Evolutionary conservation across 495 filamentous ascomycete genomes (phyloP).

Genomic region (Lentithecium fluviatile): DNA sequence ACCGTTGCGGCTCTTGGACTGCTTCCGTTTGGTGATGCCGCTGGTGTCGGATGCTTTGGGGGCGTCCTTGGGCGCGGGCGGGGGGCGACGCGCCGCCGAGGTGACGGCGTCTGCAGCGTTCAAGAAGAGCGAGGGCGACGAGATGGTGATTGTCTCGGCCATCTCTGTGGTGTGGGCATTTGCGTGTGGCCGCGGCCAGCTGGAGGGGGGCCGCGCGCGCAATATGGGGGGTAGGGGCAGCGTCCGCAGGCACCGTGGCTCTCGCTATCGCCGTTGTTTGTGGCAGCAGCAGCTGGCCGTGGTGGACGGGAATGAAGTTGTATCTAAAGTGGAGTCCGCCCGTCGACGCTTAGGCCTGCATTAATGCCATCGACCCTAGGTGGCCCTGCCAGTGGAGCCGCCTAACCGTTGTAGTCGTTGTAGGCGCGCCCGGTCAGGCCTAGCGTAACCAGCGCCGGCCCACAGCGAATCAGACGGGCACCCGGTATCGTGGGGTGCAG

Average conservation of each 20-base stretch:
- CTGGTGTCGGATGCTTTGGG: conserved; percentile 27
- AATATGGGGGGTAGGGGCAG: background rate
- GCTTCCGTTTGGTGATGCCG: conserved; percentile 61
- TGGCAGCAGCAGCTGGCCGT: background rate
- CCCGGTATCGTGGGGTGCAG: conserved; percentile 9
- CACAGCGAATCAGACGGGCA: background rate
- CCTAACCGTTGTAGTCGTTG: too few species aligned
- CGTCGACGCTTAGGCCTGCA: conserved; percentile 12
- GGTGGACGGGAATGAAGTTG: conserved; percentile 14
- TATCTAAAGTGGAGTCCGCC: conserved; percentile 29
- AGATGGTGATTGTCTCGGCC: conserved; percentile 61
- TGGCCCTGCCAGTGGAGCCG: background rate
- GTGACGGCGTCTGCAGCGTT: conserved; percentile 37
- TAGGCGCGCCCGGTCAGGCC: too few species aligned
- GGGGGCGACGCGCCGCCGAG: conserved; percentile 43
- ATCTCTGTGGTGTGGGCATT: conserved; percentile 30
- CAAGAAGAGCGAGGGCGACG: conserved; percentile 62
- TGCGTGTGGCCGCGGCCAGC: background rate
- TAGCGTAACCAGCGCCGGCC: too few species aligned
- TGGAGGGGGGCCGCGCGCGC: background rate
- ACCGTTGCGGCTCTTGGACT: conserved; percentile 85
- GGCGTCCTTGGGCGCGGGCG: conserved; percentile 34
- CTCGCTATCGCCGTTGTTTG: background rate
- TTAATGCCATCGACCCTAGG: conserved; percentile 1
- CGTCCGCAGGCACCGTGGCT: background rate